phyloP scores from a whole-genome alignment of 768 basidiomycete genomes.

The Pleurotus sapidus region DNA sequence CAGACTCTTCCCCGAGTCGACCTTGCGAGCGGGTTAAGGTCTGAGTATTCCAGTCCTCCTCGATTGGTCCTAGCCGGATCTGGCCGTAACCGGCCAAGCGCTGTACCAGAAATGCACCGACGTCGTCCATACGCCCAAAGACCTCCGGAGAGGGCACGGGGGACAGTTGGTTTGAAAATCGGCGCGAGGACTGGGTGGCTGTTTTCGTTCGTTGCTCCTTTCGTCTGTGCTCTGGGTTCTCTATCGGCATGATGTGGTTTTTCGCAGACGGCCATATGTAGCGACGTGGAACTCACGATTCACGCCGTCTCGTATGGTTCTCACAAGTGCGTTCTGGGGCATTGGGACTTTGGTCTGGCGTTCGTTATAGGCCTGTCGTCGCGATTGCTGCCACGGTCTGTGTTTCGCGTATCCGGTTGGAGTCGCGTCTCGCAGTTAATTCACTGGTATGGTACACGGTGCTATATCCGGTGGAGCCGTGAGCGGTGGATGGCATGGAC shows the following conservation, averaged over 20 bases:
- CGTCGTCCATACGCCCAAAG: not conserved
- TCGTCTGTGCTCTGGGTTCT: slow-evolving; percentile 9
- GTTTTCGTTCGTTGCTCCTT: not conserved
- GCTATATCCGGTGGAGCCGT: too few relatives aligned
- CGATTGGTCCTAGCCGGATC: slow-evolving; percentile 62
- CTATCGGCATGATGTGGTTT: not conserved
- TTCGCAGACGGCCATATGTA: not conserved
- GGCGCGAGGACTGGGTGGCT: slow-evolving; percentile 51
- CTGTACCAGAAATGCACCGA: slow-evolving; percentile 64
- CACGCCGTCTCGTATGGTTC: not conserved
- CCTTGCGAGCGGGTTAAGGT: slow-evolving; percentile 80
- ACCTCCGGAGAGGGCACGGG: slow-evolving; percentile 12
- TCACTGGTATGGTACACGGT: not conserved
- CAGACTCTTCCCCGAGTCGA: slow-evolving; percentile 31
- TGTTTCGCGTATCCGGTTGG: not conserved
- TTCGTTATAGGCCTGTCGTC: not conserved
- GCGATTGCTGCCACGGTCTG: not conserved
- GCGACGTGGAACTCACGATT: not conserved
- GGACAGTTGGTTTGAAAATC: slow-evolving; percentile 46
- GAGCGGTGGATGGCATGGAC: too few relatives aligned
- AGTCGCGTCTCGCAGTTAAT: not conserved
- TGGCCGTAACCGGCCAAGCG: slow-evolving; percentile 53
- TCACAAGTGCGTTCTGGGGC: not conserved
- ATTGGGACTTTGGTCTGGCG: not conserved
- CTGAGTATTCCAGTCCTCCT: slow-evolving; percentile 70